phyloP scores from a whole-genome alignment of 2,329 filamentous ascomycete species.

The Fusarium pininemorale region DNA sequence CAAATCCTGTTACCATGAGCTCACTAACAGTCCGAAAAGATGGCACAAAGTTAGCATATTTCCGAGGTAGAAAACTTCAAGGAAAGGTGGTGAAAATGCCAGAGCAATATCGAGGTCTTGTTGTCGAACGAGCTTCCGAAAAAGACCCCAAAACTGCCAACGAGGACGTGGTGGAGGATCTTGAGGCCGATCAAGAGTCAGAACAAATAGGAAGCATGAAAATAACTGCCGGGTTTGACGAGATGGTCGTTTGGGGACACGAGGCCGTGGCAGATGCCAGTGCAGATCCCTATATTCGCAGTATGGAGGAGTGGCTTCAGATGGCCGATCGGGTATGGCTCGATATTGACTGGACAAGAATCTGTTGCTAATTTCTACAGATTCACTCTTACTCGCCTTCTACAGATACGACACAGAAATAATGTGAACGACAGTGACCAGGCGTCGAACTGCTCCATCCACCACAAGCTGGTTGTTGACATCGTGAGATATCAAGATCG shows the following conservation, averaged over 20 bases:
- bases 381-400: conserved; percentile 36
- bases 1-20: background rate
- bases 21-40: conserved; percentile 50
- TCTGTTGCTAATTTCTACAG: conserved; percentile 19
- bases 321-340: conserved; percentile 73
- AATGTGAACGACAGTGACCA: background rate
- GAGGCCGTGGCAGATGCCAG: conserved; percentile 70
- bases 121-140: conserved; percentile 56
- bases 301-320: conserved; percentile 81
- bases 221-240: conserved; percentile 73
- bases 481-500: background rate
- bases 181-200: conserved; percentile 52
- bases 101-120: conserved; percentile 73
- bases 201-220: conserved; percentile 64
- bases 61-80: conserved; percentile 81
- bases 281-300: conserved; percentile 76
- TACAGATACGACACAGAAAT: background rate
- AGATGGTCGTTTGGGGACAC: conserved; percentile 86
- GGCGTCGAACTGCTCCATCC: background rate
- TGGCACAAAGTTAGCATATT: conserved; percentile 67
- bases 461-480: background rate
- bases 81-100: conserved; percentile 75
- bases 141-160: conserved; percentile 48
- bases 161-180: conserved; percentile 53
- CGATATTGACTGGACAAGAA: background rate